phyloP scores from a whole-genome alignment of 2,329 filamentous ascomycete genomes.

The Achaetomium macrosporum region DNA sequence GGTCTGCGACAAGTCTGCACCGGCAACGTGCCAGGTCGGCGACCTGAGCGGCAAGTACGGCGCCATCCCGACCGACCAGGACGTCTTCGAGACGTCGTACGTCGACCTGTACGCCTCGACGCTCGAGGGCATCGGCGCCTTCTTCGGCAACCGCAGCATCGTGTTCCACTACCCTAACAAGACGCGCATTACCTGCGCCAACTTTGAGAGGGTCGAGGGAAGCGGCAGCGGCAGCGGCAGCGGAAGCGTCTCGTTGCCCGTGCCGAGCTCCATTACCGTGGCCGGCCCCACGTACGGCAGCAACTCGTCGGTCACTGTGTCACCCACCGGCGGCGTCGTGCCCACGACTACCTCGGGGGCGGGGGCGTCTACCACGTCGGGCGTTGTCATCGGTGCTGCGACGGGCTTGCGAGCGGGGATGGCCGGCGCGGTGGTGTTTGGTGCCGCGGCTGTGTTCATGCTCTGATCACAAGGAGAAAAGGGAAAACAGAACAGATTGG shows the following conservation, averaged over 20 bases:
- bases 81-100: constrained; percentile 46
- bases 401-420: constrained; percentile 12
- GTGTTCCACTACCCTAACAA: constrained; percentile 60
- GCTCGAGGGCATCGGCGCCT: constrained; percentile 43
- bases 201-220: constrained; percentile 41
- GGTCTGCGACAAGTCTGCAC: constrained; percentile 51
- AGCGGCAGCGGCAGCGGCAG: constrained; percentile 3
- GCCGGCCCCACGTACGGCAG: not conserved
- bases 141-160: constrained; percentile 60
- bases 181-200: constrained; percentile 60
- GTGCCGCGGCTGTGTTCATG: constrained; percentile 22
- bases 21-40: constrained; percentile 66
- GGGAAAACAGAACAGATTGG: not conserved
- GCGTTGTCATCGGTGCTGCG: constrained; percentile 9
- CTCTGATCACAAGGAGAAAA: constrained; percentile 4
- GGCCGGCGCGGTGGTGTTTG: constrained; percentile 18
- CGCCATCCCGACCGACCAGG: constrained; percentile 40
- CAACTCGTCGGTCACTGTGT: constrained; percentile 2
- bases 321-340: not conserved
- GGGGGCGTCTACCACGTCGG: not conserved
- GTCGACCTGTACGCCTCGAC: constrained; percentile 55
- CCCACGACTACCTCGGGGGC: not conserved
- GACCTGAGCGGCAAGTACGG: constrained; percentile 73
- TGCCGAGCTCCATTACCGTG: not conserved
- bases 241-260: constrained; percentile 1